Base-by-base conservation (phyloP, 2,329 filamentous ascomycete genomes). In the Penicillium sp. region DNA sequence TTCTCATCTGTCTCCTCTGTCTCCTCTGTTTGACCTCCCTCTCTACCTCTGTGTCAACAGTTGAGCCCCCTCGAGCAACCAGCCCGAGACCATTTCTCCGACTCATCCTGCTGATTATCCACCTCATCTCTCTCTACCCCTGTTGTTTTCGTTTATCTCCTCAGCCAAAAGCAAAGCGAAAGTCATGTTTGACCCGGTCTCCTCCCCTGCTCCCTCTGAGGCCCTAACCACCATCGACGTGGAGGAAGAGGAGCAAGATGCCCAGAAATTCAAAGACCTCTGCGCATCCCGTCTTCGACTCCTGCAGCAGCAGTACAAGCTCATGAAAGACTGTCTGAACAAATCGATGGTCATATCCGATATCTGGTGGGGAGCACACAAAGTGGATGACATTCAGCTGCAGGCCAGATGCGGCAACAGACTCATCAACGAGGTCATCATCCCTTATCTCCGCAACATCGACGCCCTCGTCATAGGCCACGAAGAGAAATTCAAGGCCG, bases 301-400 rank as follows among this genome's bases (percentile, higher is more conserved):
- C 26, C 23, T 52, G 21, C 18, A 28, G 9, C 20, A 40, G 7
- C 48, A 57, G 2, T 52, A 52, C 40, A 8, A 18, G 9, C 26
- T 56, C 11, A 18, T 51, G 18, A 47, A 47, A 18, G 38, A 51
- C 33, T 35, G 24, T 11, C 47, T 56, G 5, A 30, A 30, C 14
- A 38, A 42, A 38, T 24, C 42, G 14, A 52, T 56, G 42, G 21
- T 5, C n/a, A 11, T 51, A 5, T 48, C 54, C 1, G 54, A 52
- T 6, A n/a, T 47, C 33, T 56, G 54, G 54, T 30, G 52, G 43
- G 52, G 16, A 30, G 43, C 52, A 16, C 38, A 52, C 18, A 16
- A n/a, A 1, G 9, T 23, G 2, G 7, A 56, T 3, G 12, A 51
- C 16, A 2, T 30, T 20, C 16, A 52, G 3, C 4, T 20, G 8